Conservation (phyloP, 148 eudicot species). For the Silene uniflora region DNA sequence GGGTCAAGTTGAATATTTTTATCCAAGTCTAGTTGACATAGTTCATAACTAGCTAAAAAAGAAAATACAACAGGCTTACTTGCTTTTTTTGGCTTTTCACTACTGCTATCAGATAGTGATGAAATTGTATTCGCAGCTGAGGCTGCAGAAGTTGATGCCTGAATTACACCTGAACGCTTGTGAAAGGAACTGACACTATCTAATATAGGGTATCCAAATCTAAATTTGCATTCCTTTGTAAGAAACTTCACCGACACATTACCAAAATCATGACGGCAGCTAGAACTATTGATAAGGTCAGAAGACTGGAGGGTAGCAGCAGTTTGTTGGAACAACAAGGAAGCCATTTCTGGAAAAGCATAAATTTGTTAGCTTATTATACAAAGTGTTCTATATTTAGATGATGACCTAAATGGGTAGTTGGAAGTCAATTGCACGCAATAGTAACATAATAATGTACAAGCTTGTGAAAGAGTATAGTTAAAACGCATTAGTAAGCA, state of each 20-base stretch:
- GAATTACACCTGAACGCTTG: conserved; percentile 41
- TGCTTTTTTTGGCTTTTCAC: conserved; percentile 53
- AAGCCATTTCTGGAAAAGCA: conserved; percentile 55
- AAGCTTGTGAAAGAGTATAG: background rate
- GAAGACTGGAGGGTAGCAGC: conserved; percentile 44
- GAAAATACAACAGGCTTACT: conserved; percentile 35
- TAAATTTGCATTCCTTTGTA: conserved; percentile 43
- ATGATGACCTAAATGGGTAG: background rate
- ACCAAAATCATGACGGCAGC: conserved; percentile 31
- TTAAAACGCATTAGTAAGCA: background rate
- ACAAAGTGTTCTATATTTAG: background rate
- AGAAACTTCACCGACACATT: conserved; percentile 36
- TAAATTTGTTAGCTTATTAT: no score
- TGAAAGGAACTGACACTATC: conserved; percentile 30
- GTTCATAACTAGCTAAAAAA: no score
- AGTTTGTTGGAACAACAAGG: conserved; percentile 57
- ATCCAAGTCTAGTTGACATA: no score
- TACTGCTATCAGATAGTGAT: conserved; percentile 36
- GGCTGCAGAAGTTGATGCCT: conserved; percentile 56
- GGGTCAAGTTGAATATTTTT: no score
- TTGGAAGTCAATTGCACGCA: background rate
- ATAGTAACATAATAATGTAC: background rate
- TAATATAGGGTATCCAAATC: conserved; percentile 31
- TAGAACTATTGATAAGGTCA: conserved; percentile 39
- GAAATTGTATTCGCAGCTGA: conserved; percentile 40